Evolutionary conservation across 2,329 filamentous ascomycete genomes (phyloP), one percentile per base, ranked within the genome.

Genomic region (Trichoderma polysporum): DNA sequence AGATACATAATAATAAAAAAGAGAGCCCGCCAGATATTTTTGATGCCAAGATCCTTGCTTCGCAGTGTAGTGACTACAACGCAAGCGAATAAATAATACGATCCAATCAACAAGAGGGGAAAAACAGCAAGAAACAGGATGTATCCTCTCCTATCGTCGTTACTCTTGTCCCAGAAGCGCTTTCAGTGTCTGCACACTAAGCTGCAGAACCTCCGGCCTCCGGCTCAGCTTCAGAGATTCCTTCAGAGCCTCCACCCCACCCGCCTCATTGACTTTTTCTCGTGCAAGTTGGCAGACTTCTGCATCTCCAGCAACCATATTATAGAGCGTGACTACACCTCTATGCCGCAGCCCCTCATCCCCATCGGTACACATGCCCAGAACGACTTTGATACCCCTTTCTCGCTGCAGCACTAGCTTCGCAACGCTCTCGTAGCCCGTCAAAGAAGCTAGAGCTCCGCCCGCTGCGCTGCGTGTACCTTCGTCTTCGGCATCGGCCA

Each of bases 371-470:
- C 93, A 97, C 74, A 98, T 79, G 0, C 84, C 87, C n/a, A 99
- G 78, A n/a, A 98, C 73, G n/a, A 92, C 87, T 69, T 88, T 84
- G 4, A 95, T 84, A 0, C 92, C 93, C 15, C 90, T 85, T 5
- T 92, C 87, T 39, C 90, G 84, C 68, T 87, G 85, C 41, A 97
- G 73, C 3, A 98, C 84, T 4, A 86, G 89, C 2, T 86, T 83
- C 1, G 94, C 90, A 0, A 92, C 91, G 1, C 85, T 84, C 72
- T 95, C 92, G 76, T 90, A 93, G 33, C 88, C 87, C 0, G 93
- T 93, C 27, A 99, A 79, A 78, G 91, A 91, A 0, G 94, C 95
- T 58, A 99, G 78, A 0, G 93, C 94, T 1, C 95, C 95, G 2
- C 94, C 93, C 0, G 95, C 94, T 0, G 93, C 95, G 56, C 89